phyloP scores from a whole-genome alignment of 2,329 filamentous ascomycete genomes.

The Curvularia verruculosa region DNA sequence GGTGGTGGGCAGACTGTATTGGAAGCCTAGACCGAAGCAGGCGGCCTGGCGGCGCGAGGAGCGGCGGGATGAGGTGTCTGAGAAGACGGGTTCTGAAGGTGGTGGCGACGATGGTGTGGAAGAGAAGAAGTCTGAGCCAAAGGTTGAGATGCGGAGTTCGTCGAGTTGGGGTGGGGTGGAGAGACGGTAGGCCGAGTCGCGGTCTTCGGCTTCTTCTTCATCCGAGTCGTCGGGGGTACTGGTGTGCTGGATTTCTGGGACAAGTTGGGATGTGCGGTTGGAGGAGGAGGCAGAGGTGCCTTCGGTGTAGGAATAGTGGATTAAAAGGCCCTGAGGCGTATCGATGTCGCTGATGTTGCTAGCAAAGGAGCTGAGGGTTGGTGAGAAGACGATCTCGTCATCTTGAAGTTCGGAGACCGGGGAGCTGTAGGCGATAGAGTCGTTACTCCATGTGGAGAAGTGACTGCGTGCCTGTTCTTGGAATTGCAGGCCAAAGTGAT shows the following conservation, averaged over 20 bases:
- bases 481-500: constrained; percentile 18
- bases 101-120: constrained; percentile 25
- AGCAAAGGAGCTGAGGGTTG: constrained; percentile 42
- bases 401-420: constrained; percentile 26
- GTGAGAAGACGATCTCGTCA: constrained; percentile 33
- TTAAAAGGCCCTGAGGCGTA: constrained; percentile 30
- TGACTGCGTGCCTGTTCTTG: constrained; percentile 35
- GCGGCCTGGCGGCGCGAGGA: constrained; percentile 37
- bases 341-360: constrained; percentile 37
- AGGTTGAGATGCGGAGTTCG: constrained; percentile 35
- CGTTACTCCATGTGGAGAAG: constrained; percentile 44
- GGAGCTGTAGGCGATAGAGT: constrained; percentile 33
- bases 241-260: constrained; percentile 14
- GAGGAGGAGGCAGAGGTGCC: not conserved
- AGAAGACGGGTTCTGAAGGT: constrained; percentile 3
- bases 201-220: constrained; percentile 13
- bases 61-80: constrained; percentile 20
- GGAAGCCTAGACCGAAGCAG: constrained; percentile 43
- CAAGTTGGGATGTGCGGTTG: constrained; percentile 5
- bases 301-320: constrained; percentile 28
- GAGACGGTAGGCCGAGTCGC: constrained; percentile 15
- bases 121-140: constrained; percentile 39
- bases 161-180: constrained; percentile 32
- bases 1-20: constrained; percentile 38
- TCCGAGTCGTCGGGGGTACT: not conserved